These are phyloP conservation scores for Trapa incisa DNA, from an alignment of 345 rosid species.

Conservation along the genomic window DNA sequence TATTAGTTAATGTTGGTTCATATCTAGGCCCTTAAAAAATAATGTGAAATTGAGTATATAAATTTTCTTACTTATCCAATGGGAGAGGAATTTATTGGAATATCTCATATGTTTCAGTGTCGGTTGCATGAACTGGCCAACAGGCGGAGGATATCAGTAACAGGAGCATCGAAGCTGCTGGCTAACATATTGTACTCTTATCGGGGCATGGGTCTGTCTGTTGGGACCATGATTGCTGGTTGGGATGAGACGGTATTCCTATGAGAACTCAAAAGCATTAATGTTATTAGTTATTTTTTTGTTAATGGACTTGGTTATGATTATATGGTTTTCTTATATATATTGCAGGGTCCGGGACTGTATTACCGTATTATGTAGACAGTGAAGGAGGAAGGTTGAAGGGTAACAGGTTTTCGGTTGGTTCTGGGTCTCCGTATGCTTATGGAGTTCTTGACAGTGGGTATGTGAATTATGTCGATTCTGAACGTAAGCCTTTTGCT, in stretches of 20 bases:
- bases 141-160: constrained; percentile 93
- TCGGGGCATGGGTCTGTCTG: constrained; percentile 97
- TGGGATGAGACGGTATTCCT: constrained; percentile 86
- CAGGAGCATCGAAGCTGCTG: constrained; percentile 92
- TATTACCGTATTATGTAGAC: constrained; percentile 90
- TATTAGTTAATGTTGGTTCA: neutral
- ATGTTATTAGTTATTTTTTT: neutral
- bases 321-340: neutral
- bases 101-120: constrained; percentile 39
- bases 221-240: constrained; percentile 99
- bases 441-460: constrained; percentile 95
- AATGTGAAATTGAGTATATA: neutral
- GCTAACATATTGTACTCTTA: constrained; percentile 97
- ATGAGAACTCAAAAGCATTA: neutral
- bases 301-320: neutral
- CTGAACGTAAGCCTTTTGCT: neutral
- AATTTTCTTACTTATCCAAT: neutral
- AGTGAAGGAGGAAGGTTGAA: constrained; percentile 98
- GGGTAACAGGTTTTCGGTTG: constrained; percentile 90
- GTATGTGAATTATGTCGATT: constrained; percentile 24
- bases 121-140: constrained; percentile 95
- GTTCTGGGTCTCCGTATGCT: constrained; percentile 99
- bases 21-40: neutral
- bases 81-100: constrained; percentile 5
- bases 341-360: constrained; percentile 81